phyloP scores from a whole-genome alignment of 2,329 filamentous ascomycete genomes.

The Claviceps arundinis region DNA sequence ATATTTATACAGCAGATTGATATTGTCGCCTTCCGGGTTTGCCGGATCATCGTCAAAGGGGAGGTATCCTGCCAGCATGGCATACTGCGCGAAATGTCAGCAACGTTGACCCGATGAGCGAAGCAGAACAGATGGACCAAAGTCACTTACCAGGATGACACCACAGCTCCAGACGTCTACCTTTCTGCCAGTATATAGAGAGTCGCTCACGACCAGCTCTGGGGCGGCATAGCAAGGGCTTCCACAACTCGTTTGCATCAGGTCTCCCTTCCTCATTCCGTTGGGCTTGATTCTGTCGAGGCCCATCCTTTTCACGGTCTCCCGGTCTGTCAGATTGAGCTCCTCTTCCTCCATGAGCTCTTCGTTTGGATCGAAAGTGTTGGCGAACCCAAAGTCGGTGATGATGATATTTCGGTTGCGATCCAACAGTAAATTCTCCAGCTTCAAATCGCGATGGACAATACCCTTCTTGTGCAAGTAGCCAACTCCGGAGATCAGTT shows the following conservation, averaged over 20 bases:
- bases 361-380: slow-evolving; percentile 84
- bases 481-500: slow-evolving; percentile 89
- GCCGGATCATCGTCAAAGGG: slow-evolving; percentile 97
- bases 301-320: slow-evolving; percentile 76
- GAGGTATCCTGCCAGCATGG: slow-evolving; percentile 94
- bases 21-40: slow-evolving; percentile 97
- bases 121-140: neutral
- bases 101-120: too few species aligned
- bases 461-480: slow-evolving; percentile 98
- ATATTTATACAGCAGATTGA: slow-evolving; percentile 98
- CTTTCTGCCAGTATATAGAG: slow-evolving; percentile 90
- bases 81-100: slow-evolving; percentile 53
- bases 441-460: slow-evolving; percentile 89
- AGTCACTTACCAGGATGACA: slow-evolving; percentile 73
- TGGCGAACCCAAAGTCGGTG: slow-evolving; percentile 97
- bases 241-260: slow-evolving; percentile 98
- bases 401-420: slow-evolving; percentile 99
- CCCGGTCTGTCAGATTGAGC: slow-evolving; percentile 70
- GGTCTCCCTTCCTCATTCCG: slow-evolving; percentile 71
- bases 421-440: slow-evolving; percentile 90
- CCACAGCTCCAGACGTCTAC: slow-evolving; percentile 99
- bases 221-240: slow-evolving; percentile 96
- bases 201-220: slow-evolving; percentile 93
- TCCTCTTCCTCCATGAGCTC: slow-evolving; percentile 86
- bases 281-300: slow-evolving; percentile 66